Base-by-base conservation (phyloP, 2,329 filamentous ascomycete genomes). In the Trichoderma pleuroti region DNA sequence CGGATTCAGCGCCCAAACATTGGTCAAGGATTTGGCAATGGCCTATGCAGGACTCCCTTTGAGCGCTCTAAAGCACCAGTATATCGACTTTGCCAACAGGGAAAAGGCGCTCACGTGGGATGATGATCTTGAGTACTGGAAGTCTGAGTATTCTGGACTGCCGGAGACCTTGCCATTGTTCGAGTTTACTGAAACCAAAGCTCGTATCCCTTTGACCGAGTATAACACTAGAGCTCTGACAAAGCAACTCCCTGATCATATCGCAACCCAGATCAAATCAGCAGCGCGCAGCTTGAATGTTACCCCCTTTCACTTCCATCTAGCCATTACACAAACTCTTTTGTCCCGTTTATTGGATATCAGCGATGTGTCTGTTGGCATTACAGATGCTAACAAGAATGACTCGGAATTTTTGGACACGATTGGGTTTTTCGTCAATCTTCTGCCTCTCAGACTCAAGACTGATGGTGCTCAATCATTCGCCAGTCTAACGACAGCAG, bases 11-110 rank as follows among this genome's bases (percentile, higher is more conserved):
- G 81, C 81, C 12, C 74, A 83, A 28, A 73, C 86, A 5, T 76
- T 88, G 36, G 72, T 86, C 24, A 57, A 73, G 1, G 84, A 87
- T 52, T 72, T 87, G 28, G 77, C 84, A 28, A 80, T 77, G 63
- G 78, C 75, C 0, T 87, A 87, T 75, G 26, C 16, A 9, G 76
- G 77, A n/a, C 70, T 21, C 65, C 70, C 18, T 72, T 68, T 28
- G 70, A 72, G 34, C 73, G 32, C 10, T 66, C 72, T 60, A 74
- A 75, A 2, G 56, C 72, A 71, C 5, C 82, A 83, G 70, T 84
- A 80, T 72, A 70, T 79, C 0, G 80, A 81, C 24, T 84, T 81
- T 60, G 49, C 62, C 12, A 72, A 72, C 71, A 67, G 68, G 36
- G 70, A 78, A 75, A 5, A 73, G 68, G 61, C 79, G n/a, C 54